Evolutionary conservation across 2,329 filamentous ascomycete genomes (phyloP).

Genomic region (Gaeumannomyces sp.): DNA sequence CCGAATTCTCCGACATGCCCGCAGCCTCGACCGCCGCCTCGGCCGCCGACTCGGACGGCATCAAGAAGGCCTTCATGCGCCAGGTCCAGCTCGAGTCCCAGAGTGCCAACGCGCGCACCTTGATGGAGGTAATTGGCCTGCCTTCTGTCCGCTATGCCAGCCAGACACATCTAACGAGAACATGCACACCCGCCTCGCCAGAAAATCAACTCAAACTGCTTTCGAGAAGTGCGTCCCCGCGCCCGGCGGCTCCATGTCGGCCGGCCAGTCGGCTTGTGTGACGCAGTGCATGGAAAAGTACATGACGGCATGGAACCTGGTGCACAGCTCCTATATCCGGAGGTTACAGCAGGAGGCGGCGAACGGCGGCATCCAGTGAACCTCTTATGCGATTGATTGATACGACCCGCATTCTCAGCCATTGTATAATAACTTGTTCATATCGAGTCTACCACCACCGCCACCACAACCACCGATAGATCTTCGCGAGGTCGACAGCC

Average conservation of each 20-base stretch:
- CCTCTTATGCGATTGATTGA: neutral
- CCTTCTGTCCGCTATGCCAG: neutral
- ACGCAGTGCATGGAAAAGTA: slow-evolving; percentile 80
- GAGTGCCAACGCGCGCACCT: slow-evolving; percentile 59
- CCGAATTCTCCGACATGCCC: slow-evolving; percentile 8
- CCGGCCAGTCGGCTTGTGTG: slow-evolving; percentile 64
- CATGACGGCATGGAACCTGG: slow-evolving; percentile 71
- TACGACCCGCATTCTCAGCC: too few species aligned
- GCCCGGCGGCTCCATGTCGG: slow-evolving; percentile 60
- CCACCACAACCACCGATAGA: too few species aligned
- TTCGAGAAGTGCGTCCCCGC: slow-evolving; percentile 69
- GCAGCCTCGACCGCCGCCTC: slow-evolving; percentile 4
- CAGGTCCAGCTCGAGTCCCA: slow-evolving; percentile 59
- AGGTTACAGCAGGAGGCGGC: slow-evolving; percentile 54
- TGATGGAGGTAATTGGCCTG: slow-evolving; percentile 56
- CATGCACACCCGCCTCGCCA: slow-evolving; percentile 27
- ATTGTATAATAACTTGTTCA: too few species aligned
- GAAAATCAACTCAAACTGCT: slow-evolving; percentile 80
- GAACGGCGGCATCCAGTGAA: slow-evolving; percentile 18
- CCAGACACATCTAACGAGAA: slow-evolving; percentile 3
- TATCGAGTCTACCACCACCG: too few species aligned
- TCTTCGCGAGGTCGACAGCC: too few species aligned
- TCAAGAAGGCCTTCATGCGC: slow-evolving; percentile 58
- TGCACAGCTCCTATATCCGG: slow-evolving; percentile 61
- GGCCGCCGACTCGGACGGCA: slow-evolving; percentile 40